Evolutionary conservation across 1,284 basidiomycete genomes (phyloP), one percentile per base, ranked within the genome.

Genomic region (Marasmius fiardii): DNA sequence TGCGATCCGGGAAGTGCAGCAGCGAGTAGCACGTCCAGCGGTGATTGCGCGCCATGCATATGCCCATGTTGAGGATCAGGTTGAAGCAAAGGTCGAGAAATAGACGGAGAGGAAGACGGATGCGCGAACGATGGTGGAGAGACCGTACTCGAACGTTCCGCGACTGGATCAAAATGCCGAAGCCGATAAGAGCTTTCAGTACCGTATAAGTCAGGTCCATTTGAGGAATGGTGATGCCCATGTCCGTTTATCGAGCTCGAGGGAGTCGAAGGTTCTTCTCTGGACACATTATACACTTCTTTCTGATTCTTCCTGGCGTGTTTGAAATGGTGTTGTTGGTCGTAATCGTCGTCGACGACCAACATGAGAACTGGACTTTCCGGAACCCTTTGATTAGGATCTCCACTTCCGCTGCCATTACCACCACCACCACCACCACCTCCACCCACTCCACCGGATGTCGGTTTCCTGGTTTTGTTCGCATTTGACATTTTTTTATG

Each of bases 401-500:
- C 23, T 23, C 49, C 20, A 56, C 21, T 23, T 41, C 24, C 41
- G 18, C 45, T 16, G 26, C 39, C 28, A 34, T n/a, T n/a, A n/a
- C n/a, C n/a, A n/a, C n/a, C n/a, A n/a, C n/a, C n/a, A n/a, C n/a
- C n/a, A n/a, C n/a, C n/a, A n/a, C n/a, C n/a, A n/a, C n/a, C n/a
- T n/a, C n/a, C n/a, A n/a, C n/a, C n/a, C n/a, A n/a, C n/a, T n/a
- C 47, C 35, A 48, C 21, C 31, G 39, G 48, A 8, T 20, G 37
- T 14, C 16, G 37, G 41, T 49, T 54, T 14, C 35, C 26, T 35
- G 23, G 50, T 7, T 23, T 43, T 26, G 23, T 18, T 31, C 8
- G 24, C 21, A 20, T 31, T 39, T 20, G 55, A 43, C 43, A 33
- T 43, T 28, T 55, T 58, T 41, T 58, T 58, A 35, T 58, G 47